Conservation (phyloP, 2,329 filamentous ascomycete species). For the Aspergillus fumigatus region DNA sequence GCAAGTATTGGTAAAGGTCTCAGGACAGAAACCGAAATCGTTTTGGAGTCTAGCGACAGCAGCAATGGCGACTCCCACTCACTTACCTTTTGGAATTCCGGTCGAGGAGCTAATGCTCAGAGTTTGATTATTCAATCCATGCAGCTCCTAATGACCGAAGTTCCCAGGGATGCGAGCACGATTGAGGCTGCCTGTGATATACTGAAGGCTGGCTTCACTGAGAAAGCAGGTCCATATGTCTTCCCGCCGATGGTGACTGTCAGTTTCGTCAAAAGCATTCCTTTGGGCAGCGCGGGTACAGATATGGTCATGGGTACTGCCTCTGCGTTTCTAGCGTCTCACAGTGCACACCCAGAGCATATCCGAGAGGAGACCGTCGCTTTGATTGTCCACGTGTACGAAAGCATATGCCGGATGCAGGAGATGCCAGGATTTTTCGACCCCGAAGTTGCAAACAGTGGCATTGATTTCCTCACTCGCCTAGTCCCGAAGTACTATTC, state of each 20-base stretch:
- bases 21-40: conserved; percentile 32
- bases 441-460: conserved; percentile 41
- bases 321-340: conserved; percentile 43
- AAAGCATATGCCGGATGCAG: conserved; percentile 35
- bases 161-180: conserved; percentile 37
- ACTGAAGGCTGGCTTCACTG: conserved; percentile 44
- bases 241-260: conserved; percentile 39
- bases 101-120: conserved; percentile 28
- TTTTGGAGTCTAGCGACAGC: conserved; percentile 29
- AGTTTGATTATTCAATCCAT: conserved; percentile 38
- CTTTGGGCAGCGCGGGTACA: conserved; percentile 35
- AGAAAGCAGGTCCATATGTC: conserved; percentile 40
- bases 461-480: conserved; percentile 42
- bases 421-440: conserved; percentile 33
- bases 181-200: conserved; percentile 45
- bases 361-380: conserved; percentile 32
- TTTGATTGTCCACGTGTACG: conserved; percentile 37
- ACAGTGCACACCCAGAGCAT: conserved; percentile 30
- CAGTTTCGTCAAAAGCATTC: conserved; percentile 39
- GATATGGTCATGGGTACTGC: conserved; percentile 44
- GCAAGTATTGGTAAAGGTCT: conserved; percentile 40
- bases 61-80: conserved; percentile 24
- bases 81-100: conserved; percentile 37
- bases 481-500: conserved; percentile 40
- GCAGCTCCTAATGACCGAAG: conserved; percentile 36